A percentile compares a stretch with the other conserved stretches of the same genome.
Conservation (phyloP, 2,329 filamentous ascomycete genomes). For the Alternaria novae-zelandiae region DNA sequence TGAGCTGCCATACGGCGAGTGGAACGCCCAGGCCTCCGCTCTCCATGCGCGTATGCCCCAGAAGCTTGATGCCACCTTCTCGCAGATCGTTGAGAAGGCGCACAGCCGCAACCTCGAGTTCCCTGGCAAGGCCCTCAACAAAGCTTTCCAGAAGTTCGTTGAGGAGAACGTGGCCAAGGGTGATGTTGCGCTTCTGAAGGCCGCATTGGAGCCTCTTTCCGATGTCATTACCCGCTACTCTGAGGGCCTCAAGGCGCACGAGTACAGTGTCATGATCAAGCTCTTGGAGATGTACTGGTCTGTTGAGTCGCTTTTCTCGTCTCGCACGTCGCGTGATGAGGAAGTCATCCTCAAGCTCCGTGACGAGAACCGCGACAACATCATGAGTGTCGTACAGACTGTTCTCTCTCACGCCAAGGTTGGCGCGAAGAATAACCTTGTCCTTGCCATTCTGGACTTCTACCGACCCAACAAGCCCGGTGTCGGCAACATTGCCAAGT, state of each 20-base stretch:
- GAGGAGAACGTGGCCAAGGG: conserved; percentile 79
- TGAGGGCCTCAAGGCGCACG: conserved; percentile 89
- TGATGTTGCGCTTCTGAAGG: conserved; percentile 76
- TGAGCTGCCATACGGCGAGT: conserved; percentile 94
- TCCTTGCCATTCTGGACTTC: conserved; percentile 89
- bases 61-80: conserved; percentile 83
- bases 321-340: conserved; percentile 84
- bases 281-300: conserved; percentile 83
- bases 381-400: conserved; percentile 80
- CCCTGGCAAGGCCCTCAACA: conserved; percentile 84
- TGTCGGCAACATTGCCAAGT: conserved; percentile 84
- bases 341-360: conserved; percentile 91
- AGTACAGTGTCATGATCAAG: conserved; percentile 79
- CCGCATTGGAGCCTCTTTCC: conserved; percentile 75
- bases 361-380: conserved; percentile 95
- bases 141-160: conserved; percentile 85
- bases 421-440: conserved; percentile 89
- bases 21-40: conserved; percentile 93
- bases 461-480: conserved; percentile 95
- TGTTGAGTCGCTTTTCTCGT: conserved; percentile 87
- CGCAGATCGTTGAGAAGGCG: conserved; percentile 84
- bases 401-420: conserved; percentile 94
- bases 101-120: conserved; percentile 83
- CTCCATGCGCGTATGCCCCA: conserved; percentile 97
- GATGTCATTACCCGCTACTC: conserved; percentile 80